Base-by-base conservation (phyloP, 202 grass and related monocot genomes). In the Digitaria exilis region DNA sequence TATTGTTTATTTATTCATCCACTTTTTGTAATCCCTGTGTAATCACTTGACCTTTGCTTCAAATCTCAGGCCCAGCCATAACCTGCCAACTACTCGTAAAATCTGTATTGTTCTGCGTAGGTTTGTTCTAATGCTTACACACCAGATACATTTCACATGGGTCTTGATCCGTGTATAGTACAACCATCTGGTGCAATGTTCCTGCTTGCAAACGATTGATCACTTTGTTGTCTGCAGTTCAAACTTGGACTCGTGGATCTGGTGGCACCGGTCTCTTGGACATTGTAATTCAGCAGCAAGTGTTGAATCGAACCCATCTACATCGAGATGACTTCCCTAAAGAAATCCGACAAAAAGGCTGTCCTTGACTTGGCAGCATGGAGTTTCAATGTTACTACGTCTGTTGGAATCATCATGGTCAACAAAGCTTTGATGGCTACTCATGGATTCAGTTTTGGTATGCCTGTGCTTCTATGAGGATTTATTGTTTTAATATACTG, bases 341-440 rank as follows among this genome's bases (percentile, higher is more conserved):
- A 89, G 46, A 96, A 93, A 87, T 82, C 88, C 0, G 93, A 96
- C 75, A 87, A 63, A 80, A 96, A 96, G 60, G 90, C 86, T 7
- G 55, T 50, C 60, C 63, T 91, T 46, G 90, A 93, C 88, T 79
- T 91, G 11, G 80, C 84, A 24, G 84, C 90, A 74, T 93, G 93
- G 93, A 73, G 84, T 79, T 93, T 91, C 93, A 96, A 93, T 55
- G 76, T 96, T 30, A 83, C 87, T 44, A 93, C 93, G 9, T 96
- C 90, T 2, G 90, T 96, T 69, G 90, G 84, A 65, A 89, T 96
- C 80, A 96, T 96, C 82, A 93, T 96, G 93, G 86, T 96, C 84
- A 96, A 96, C 81, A 91, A 96, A 85, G 90, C 93, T 58, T 59
- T 93, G 22, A 96, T 96, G 93, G 88, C 90, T 54, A 83, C 85